Evolutionary conservation across 306 rosid species (phyloP).

Genomic region (Cucurbita argyrosperma): DNA sequence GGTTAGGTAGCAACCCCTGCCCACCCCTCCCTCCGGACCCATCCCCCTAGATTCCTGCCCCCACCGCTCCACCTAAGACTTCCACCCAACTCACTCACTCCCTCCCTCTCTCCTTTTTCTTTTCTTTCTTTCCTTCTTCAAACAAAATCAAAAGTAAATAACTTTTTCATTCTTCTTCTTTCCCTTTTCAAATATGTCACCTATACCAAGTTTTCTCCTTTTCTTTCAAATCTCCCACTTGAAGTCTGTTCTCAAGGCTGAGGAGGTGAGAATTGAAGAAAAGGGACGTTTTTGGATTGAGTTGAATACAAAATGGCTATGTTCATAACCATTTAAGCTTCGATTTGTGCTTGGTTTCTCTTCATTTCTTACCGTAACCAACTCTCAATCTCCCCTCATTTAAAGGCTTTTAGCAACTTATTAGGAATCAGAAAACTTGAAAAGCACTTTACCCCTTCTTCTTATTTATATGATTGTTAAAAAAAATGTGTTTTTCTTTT

Average conservation of each 20-base stretch:
- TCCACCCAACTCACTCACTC: conserved; percentile 35
- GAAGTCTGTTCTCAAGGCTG: neutral
- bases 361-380: too few relatives aligned
- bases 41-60: conserved; percentile 71
- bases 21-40: conserved; percentile 81
- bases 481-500: neutral
- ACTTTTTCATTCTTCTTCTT: neutral
- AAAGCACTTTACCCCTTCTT: conserved; percentile 15
- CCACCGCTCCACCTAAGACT: conserved; percentile 23
- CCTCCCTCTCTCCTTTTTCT: conserved; percentile 18
- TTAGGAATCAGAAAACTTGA: conserved; percentile 19
- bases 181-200: neutral
- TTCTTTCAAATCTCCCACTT: neutral
- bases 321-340: too few relatives aligned
- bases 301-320: neutral
- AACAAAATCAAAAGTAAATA: too few relatives aligned
- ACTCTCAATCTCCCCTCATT: neutral
- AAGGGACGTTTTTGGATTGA: neutral
- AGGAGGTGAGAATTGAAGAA: too few relatives aligned
- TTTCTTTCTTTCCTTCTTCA: neutral
- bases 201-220: neutral
- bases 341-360: too few relatives aligned
- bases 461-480: conserved; percentile 16
- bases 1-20: conserved; percentile 98
- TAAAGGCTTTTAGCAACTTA: conserved; percentile 6